A percentile compares a stretch with the other conserved stretches of the same genome.
Conservation (phyloP, 2,329 filamentous ascomycete species). For the Fonsecaea monophora region DNA sequence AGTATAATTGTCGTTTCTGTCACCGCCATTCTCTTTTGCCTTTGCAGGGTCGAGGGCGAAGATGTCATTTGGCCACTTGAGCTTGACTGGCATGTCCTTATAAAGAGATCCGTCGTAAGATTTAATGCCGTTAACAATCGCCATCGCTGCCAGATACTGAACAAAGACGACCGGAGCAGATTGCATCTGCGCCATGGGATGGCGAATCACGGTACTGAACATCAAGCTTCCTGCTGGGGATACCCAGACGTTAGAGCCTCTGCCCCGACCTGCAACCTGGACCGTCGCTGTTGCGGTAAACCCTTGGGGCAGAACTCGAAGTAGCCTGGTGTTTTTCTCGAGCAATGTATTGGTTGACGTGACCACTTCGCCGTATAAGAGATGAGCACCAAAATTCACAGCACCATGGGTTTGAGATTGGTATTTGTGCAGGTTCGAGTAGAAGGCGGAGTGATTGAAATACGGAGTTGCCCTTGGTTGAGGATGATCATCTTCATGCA, state of each 20-base stretch:
- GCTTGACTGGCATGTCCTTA: slow-evolving; percentile 74
- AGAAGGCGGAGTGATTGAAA: slow-evolving; percentile 85
- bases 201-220: slow-evolving; percentile 86
- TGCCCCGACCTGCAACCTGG: slow-evolving; percentile 84
- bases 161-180: slow-evolving; percentile 87
- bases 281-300: slow-evolving; percentile 87
- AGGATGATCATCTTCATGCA: slow-evolving; percentile 73
- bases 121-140: slow-evolving; percentile 82
- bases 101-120: slow-evolving; percentile 77
- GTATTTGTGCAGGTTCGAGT: slow-evolving; percentile 72
- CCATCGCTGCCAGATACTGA: slow-evolving; percentile 89
- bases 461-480: slow-evolving; percentile 76
- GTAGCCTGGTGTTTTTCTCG: slow-evolving; percentile 85
- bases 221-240: slow-evolving; percentile 85
- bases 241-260: slow-evolving; percentile 93
- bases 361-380: slow-evolving; percentile 90
- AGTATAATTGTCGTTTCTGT: slow-evolving; percentile 62
- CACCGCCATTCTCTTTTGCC: slow-evolving; percentile 32
- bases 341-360: slow-evolving; percentile 93
- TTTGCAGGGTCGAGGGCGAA: slow-evolving; percentile 69
- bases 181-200: slow-evolving; percentile 73
- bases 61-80: slow-evolving; percentile 99
- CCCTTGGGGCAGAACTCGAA: slow-evolving; percentile 79
- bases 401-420: slow-evolving; percentile 54
- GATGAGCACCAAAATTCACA: slow-evolving; percentile 72